Evolutionary conservation across 1,139 yeast genomes (phyloP).

Genomic region (Petasospora rhodanensis): DNA sequence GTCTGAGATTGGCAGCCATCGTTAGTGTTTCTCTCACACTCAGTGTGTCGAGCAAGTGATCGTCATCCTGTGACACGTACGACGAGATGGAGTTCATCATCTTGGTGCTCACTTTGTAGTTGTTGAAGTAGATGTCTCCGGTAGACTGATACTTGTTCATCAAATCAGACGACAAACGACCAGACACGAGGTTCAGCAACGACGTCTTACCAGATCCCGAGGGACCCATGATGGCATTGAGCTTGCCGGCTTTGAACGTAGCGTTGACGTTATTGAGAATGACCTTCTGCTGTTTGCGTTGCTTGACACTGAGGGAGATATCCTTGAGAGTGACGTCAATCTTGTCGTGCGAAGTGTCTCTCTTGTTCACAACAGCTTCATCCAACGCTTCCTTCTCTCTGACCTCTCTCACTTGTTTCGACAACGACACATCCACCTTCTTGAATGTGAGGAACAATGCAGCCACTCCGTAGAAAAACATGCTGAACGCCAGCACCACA

Average conservation of each 20-base stretch:
- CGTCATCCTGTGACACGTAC: constrained; percentile 80
- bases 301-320: constrained; percentile 8
- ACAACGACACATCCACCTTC: constrained; percentile 12
- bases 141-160: constrained; percentile 36
- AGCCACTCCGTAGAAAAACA: constrained; percentile 44
- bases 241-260: constrained; percentile 47
- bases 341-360: no score
- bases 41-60: constrained; percentile 59
- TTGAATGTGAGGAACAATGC: constrained; percentile 8
- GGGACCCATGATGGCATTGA: constrained; percentile 65
- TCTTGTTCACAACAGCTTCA: no score
- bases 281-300: constrained; percentile 10
- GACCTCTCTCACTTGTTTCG: constrained; percentile 7
- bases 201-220: constrained; percentile 76
- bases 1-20: constrained; percentile 66
- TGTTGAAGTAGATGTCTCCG: constrained; percentile 54
- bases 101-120: constrained; percentile 39
- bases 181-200: constrained; percentile 52
- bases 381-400: no score
- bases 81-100: constrained; percentile 53
- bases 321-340: constrained; percentile 16
- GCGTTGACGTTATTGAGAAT: constrained; percentile 53
- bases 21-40: constrained; percentile 67
- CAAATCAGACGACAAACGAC: constrained; percentile 41
- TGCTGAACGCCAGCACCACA: constrained; percentile 53